Evolutionary conservation across 805 yeast genomes (phyloP), one percentile per base, ranked within the genome.

Genomic region (Ogataea philodendri): DNA sequence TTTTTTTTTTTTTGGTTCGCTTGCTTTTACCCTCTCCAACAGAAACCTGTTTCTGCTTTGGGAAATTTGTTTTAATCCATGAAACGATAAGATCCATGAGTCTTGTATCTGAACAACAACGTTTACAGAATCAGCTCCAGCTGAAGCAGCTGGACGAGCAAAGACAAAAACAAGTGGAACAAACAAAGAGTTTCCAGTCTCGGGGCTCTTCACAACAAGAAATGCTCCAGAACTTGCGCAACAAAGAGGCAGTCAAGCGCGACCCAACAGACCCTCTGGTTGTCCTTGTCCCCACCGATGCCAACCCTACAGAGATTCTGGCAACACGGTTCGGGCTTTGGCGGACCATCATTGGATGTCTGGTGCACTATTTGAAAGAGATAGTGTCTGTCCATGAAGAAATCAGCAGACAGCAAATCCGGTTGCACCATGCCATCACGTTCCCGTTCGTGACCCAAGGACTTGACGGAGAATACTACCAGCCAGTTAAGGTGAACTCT

Each of bases 381-480:
- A 80, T 78, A 24, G 87, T 86, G 7, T 73, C 84, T 9, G 89
- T 85, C 38, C 93, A 88, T 56, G 96, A 89, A 59, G 96, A 89
- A 55, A 74, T 86, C 11, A 79, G 84, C 22, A 76, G 95, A 41
- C 95, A 86, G 52, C 93, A 86, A 48, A 62, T 81, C 32, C 67
- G 95, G 32, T 69, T 88, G 28, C 84, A 86, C 42, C 89, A 86
- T 56, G 87, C 95, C 7, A 81, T 84, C 13, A 65, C 67, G 30
- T 67, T 75, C 49, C 74, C 76, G 13, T 66, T 75, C 54, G 58
- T 74, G 42, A 54, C 74, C 49, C 65, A 65, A 46, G 67, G 65
- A 4, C 41, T 60, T n/a, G 63, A 62, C 34, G 67, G 67, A 8
- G 66, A 62, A 19, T 51, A 52, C 24, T 63, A 62, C 41, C 66